Evolutionary conservation across 345 rosid genomes (phyloP), one percentile per base, ranked within the genome.

Genomic region (Cochlearia excelsa): DNA sequence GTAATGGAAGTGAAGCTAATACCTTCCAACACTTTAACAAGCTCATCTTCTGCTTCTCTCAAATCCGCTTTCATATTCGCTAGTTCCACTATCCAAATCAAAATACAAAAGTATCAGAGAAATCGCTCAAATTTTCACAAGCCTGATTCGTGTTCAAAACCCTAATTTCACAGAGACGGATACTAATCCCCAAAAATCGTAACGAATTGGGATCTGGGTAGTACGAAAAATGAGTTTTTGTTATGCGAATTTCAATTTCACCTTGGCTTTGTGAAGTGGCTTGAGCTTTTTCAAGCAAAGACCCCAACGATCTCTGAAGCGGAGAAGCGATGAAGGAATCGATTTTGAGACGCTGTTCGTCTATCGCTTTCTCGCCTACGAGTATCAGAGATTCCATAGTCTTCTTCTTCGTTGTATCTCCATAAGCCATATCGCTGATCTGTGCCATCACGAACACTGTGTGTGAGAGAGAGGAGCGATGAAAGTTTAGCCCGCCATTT

Each of bases 11-110:
- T 33, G 68, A 69, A 33, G 31, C 9, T 42, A 30, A 33, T 56
- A 86, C 97, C 95, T 77, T 88, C 80, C 54, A 93, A 67, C 34
- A 82, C 86, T 76, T 78, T 81, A 54, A 89, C 99, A 46, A 85
- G 79, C 30, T 82, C 88, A 65, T 77, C 84, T 65, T 93, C 97
- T n/a, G 85, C 92, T 63, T 84, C 91, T 77, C 84, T 77, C 73
- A 87, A 75, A 38, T 76, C 45, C 48, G 77, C 61, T 78, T 87
- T 87, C 74, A 82, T 1, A 66, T 79, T 80, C 51, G 57, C 72
- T 23, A 85, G 47, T 66, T 74, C 74, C 79, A 57, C 97, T 93
- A 75, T 26, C 5, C 3, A 61, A 33, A 50, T 33, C 68, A 44
- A 26, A 5, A 34, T n/a, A n/a, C n/a, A 34, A 1, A 65, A 41